These are phyloP conservation scores for Hygrophorus pudorinus DNA, from an alignment of 768 basidiomycete genomes.

Conservation along the genomic window DNA sequence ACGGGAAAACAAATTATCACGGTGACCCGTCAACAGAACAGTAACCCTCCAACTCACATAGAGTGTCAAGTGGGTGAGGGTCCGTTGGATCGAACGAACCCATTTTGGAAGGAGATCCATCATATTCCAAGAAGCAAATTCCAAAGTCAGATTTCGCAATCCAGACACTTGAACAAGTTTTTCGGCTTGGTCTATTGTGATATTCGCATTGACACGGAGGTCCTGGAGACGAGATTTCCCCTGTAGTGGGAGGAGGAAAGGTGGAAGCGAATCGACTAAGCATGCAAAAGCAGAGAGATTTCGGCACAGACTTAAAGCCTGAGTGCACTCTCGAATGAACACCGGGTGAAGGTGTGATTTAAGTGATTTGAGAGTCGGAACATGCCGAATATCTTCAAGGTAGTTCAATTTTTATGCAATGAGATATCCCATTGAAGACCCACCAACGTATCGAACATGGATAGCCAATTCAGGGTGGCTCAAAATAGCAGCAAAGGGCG, in stretches of 20 bases:
- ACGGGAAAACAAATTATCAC: neutral
- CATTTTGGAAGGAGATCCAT: slow-evolving; percentile 52
- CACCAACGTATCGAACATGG: slow-evolving; percentile 54
- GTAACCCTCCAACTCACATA: slow-evolving; percentile 35
- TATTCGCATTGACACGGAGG: slow-evolving; percentile 39
- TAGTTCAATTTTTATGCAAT: slow-evolving; percentile 1
- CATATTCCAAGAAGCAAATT: slow-evolving; percentile 54
- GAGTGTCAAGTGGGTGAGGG: slow-evolving; percentile 46
- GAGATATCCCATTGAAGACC: neutral
- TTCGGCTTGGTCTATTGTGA: slow-evolving; percentile 41
- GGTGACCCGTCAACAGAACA: neutral
- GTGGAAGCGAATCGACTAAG: slow-evolving; percentile 35
- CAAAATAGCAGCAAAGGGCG: slow-evolving; percentile 52
- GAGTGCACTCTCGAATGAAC: slow-evolving; percentile 44
- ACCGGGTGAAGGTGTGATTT: slow-evolving; percentile 23
- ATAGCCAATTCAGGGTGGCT: slow-evolving; percentile 42
- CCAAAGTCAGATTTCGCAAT: slow-evolving; percentile 40
- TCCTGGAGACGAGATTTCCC: slow-evolving; percentile 33
- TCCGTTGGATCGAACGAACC: slow-evolving; percentile 31
- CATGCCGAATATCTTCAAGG: slow-evolving; percentile 37
- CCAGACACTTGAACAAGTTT: slow-evolving; percentile 29
- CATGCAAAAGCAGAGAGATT: slow-evolving; percentile 53
- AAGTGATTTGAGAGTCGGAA: slow-evolving; percentile 28
- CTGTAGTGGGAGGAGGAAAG: slow-evolving; percentile 38
- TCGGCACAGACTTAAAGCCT: slow-evolving; percentile 35